Evolutionary conservation across 768 basidiomycete species (phyloP).

Genomic region (Suillus ampliporus): DNA sequence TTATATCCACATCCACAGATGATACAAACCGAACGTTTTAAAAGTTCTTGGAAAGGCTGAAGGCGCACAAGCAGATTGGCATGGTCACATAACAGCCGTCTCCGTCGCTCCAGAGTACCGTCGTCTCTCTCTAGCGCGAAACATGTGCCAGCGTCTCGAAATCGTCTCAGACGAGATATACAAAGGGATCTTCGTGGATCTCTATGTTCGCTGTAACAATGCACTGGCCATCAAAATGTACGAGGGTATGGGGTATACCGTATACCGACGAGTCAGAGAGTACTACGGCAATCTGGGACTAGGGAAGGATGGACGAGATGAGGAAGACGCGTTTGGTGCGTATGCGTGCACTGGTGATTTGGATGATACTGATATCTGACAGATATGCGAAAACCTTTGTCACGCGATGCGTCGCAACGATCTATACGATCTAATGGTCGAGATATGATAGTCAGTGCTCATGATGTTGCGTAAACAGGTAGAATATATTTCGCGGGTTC

Average conservation of each 20-base stretch:
- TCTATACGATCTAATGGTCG: constrained; percentile 75
- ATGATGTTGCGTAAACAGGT: constrained; percentile 39
- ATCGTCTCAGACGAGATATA: constrained; percentile 81
- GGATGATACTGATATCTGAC: constrained; percentile 11
- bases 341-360: constrained; percentile 21
- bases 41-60: constrained; percentile 95
- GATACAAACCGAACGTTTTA: constrained; percentile 11
- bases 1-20: constrained; percentile 2
- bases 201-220: constrained; percentile 93
- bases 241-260: constrained; percentile 90
- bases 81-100: constrained; percentile 94
- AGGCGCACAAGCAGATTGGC: constrained; percentile 76
- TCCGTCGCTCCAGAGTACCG: constrained; percentile 95
- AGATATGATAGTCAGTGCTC: constrained; percentile 64
- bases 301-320: constrained; percentile 78
- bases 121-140: constrained; percentile 82
- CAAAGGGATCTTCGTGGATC: constrained; percentile 90
- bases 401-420: constrained; percentile 61
- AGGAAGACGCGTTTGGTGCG: constrained; percentile 92
- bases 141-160: constrained; percentile 89
- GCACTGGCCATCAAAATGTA: constrained; percentile 88
- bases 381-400: constrained; percentile 79
- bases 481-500: constrained; percentile 8
- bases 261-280: constrained; percentile 88
- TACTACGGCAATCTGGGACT: constrained; percentile 84